Base-by-base conservation (phyloP, 257 asterid genomes). In the Lycium barbarum region DNA sequence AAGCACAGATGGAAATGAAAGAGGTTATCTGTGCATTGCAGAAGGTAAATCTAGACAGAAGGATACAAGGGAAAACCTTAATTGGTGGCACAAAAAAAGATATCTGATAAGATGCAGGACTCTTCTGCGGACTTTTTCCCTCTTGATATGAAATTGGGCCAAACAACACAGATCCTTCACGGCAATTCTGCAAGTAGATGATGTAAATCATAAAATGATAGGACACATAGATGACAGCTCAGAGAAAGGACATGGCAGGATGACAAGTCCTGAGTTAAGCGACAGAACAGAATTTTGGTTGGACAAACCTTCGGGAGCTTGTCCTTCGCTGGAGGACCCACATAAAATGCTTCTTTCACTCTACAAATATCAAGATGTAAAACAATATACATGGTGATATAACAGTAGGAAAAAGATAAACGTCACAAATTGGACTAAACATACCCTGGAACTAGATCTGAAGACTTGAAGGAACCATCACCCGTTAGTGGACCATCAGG, bases 401-500 rank as follows among this genome's bases (percentile, higher is more conserved):
- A 53, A 83, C 85, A 83, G 74, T 38, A 53, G 33, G 67, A 35
- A 53, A 53, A 40, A 53, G 40, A 65, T 35, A 6, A 83, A 5
- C 11, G 4, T 0, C 49, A 53, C 18, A 38, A 51, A 65, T 33
- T 20, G 49, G 18, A 78, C 63, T 26, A 53, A 76, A 76, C 89
- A 78, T 96, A 96, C 99, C 99, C 99, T 83, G 97, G 98, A 90
- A 93, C 80, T 85, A 96, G 90, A 66, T 85, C 90, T 35, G 98
- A 96, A 85, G 98, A 93, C 80, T 84, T 92, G 86, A 96, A 95
- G 91, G 89, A 91, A 85, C 95, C 86, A 84, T 90, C 90, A 54
- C 95, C 98, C 82, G 73, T 90, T 81, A 95, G 88, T 9, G 98
- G 98, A 85, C 98, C 98, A 94, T 96, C 99, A 85, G 99, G 99